Evolutionary conservation across 1,139 yeast species (phyloP), one percentile per base, ranked within the genome.

Genomic region (Kodamaea plutei): DNA sequence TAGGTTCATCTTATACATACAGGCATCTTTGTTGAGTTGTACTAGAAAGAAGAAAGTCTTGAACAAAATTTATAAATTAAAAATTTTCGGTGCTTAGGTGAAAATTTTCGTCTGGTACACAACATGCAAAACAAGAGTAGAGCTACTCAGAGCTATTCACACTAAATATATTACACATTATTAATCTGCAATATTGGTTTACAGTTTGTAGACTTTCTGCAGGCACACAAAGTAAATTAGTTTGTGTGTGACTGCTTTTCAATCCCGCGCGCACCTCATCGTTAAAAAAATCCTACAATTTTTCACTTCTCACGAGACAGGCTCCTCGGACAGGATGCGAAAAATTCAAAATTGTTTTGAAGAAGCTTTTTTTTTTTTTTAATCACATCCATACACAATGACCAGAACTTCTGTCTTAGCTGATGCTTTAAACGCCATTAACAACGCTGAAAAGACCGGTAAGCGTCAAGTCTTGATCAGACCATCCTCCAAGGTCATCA

Each of bases 361-460:
- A n/a, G n/a, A n/a, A n/a, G n/a, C n/a, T n/a, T 26, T 9, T 17
- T 19, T 28, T 26, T 26, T 25, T 31, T 26, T 20, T 16, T n/a
- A 15, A 12, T n/a, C n/a, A n/a, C n/a, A n/a, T n/a, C 20, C 33
- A 31, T 28, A 19, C 34, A 35, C 23, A 68, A 88, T 91, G 97
- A 88, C 97, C 65, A 89, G 97, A 79, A 76, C 96, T 57, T 91
- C 98, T 54, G 98, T 85, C 67, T 84, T 91, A 72, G 96, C 97
- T 60, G 98, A 91, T 76, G 97, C 98, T 64, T 84, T 91, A 65
- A 89, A 91, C 69, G 80, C 96, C 58, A 91, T 91, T 68, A 87
- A 89, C 89, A 91, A 91, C 69, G 98, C 98, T 69, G 98, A 91
- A 76, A 91, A 89, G 75, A 81, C 96, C 66, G 98, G 98, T 71